Conservation (phyloP, 352 stramenopile species). For the Phytophthora syringae region DNA sequence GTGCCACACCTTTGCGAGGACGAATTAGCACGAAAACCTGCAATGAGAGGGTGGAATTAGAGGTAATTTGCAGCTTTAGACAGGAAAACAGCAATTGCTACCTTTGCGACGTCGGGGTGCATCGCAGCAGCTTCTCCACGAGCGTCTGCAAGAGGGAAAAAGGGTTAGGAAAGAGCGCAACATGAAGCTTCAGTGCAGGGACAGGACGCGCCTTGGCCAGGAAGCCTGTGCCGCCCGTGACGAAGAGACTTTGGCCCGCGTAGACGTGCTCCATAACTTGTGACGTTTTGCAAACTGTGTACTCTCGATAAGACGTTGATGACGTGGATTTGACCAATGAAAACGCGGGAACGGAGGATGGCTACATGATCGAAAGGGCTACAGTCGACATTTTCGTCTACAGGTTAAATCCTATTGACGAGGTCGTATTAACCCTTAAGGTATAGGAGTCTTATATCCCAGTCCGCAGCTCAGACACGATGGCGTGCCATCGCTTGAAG, state of each 20-base stretch:
- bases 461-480: no score
- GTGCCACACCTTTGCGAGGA: slow-evolving; percentile 71
- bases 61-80: slow-evolving; percentile 1
- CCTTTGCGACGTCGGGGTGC: slow-evolving; percentile 62
- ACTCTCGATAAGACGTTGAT: slow-evolving; percentile 15
- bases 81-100: slow-evolving; percentile 11
- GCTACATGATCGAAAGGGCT: slow-evolving; percentile 15
- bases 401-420: no score
- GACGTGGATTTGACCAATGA: not conserved
- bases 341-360: slow-evolving; percentile 1
- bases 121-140: slow-evolving; percentile 85
- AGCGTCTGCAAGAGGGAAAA: slow-evolving; percentile 50
- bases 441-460: no score
- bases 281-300: slow-evolving; percentile 21
- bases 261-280: slow-evolving; percentile 63
- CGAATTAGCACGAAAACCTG: slow-evolving; percentile 81
- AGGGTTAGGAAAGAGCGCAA: no score
- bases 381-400: not conserved
- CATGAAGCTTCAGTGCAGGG: not conserved
- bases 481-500: no score
- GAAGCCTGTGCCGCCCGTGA: slow-evolving; percentile 90
- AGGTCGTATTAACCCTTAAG: no score
- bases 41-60: not conserved
- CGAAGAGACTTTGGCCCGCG: slow-evolving; percentile 70
- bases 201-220: slow-evolving; percentile 73